These are phyloP conservation scores for Harringtonia lauricola DNA, from an alignment of 2,329 filamentous ascomycete species.

Conservation along the genomic window DNA sequence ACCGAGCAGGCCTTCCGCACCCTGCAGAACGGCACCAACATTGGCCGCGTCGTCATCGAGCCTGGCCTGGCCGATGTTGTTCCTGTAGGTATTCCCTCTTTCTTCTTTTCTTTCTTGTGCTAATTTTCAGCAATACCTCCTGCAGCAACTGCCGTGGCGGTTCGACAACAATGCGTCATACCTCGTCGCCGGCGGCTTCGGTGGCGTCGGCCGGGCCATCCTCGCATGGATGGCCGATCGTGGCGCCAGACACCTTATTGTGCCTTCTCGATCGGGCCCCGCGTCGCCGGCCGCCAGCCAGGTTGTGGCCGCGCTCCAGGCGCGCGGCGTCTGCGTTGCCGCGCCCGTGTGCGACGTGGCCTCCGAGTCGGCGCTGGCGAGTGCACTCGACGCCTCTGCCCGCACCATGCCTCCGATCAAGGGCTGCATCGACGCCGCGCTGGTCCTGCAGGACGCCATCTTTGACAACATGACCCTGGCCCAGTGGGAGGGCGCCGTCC, in stretches of 20 bases:
- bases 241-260: slow-evolving; percentile 16
- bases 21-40: too few relatives aligned
- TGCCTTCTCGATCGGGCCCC: slow-evolving; percentile 16
- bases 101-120: neutral
- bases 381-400: neutral
- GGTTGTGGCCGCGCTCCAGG: neutral
- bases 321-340: neutral
- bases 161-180: slow-evolving; percentile 16
- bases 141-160: slow-evolving; percentile 7
- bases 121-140: neutral
- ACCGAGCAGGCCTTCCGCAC: too few relatives aligned
- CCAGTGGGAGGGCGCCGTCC: slow-evolving; percentile 3
- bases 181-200: slow-evolving; percentile 24
- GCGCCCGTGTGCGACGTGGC: neutral
- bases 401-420: slow-evolving; percentile 20
- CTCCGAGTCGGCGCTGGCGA: neutral
- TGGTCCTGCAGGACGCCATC: slow-evolving; percentile 21
- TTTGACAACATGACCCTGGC: slow-evolving; percentile 5
- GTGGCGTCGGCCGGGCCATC: slow-evolving; percentile 23
- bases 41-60: too few relatives aligned
- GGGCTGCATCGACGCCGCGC: slow-evolving; percentile 31
- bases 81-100: too few relatives aligned
- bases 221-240: slow-evolving; percentile 19
- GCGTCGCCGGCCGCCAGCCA: neutral
- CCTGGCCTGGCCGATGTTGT: too few relatives aligned